These are phyloP conservation scores for Cucumis hystrix DNA, from an alignment of 306 rosid species.

Conservation along the genomic window DNA sequence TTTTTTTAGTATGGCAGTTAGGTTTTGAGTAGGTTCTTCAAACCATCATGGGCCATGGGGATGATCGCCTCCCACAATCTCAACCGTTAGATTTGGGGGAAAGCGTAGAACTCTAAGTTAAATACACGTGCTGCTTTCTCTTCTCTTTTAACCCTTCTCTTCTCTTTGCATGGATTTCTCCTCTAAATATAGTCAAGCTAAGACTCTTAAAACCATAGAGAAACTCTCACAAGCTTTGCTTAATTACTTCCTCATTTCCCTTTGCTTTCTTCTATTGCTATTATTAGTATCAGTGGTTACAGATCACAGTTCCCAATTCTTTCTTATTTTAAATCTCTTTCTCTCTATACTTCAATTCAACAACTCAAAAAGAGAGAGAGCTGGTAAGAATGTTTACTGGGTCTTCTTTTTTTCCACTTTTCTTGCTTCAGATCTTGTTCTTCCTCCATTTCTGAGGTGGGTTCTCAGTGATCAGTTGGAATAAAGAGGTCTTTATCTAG, in stretches of 20 bases:
- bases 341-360: neutral
- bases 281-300: slow-evolving; percentile 35
- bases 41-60: slow-evolving; percentile 12
- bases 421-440: slow-evolving; percentile 41
- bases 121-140: slow-evolving; percentile 75
- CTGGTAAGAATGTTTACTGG: slow-evolving; percentile 14
- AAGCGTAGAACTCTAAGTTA: slow-evolving; percentile 56
- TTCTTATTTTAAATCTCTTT: neutral
- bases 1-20: slow-evolving; percentile 27
- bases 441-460: slow-evolving; percentile 19
- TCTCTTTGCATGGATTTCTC: slow-evolving; percentile 65
- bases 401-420: slow-evolving; percentile 13
- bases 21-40: slow-evolving; percentile 27
- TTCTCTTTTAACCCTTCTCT: slow-evolving; percentile 15
- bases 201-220: slow-evolving; percentile 13
- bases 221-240: slow-evolving; percentile 21
- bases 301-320: slow-evolving; percentile 6
- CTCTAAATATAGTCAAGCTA: slow-evolving; percentile 38
- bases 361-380: slow-evolving; percentile 13
- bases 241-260: neutral
- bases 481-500: neutral
- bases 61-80: slow-evolving; percentile 23
- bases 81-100: slow-evolving; percentile 36
- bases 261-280: slow-evolving; percentile 27
- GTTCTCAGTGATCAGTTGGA: slow-evolving; percentile 15